Evolutionary conservation across 2,329 filamentous ascomycete species (phyloP).

Genomic region (Cadophora malorum): DNA sequence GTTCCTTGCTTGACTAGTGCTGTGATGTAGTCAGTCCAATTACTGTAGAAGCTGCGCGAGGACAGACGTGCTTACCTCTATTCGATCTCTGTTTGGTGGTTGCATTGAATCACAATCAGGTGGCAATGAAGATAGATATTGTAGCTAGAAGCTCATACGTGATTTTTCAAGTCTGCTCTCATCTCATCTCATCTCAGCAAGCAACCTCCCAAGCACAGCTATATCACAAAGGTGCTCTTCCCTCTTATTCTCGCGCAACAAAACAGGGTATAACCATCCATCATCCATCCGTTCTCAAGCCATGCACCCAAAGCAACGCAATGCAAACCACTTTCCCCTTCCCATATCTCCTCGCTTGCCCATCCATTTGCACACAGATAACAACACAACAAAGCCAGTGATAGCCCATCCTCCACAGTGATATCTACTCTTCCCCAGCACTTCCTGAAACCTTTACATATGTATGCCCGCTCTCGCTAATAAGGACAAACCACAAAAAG

Average conservation of each 20-base stretch:
- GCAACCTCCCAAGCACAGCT: background rate
- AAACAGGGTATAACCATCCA: slow-evolving; percentile 33
- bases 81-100: too few relatives aligned
- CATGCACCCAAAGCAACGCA: slow-evolving; percentile 26
- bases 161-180: slow-evolving; percentile 6
- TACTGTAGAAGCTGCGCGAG: too few relatives aligned
- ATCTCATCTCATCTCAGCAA: background rate
- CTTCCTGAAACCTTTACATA: slow-evolving; percentile 3
- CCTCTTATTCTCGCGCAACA: slow-evolving; percentile 9
- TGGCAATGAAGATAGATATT: background rate
- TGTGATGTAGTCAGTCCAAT: too few relatives aligned
- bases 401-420: slow-evolving; percentile 20
- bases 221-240: slow-evolving; percentile 1
- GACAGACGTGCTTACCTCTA: too few relatives aligned
- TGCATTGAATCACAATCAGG: background rate
- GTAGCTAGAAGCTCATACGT: slow-evolving; percentile 14
- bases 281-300: slow-evolving; percentile 26
- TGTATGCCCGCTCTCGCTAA: slow-evolving; percentile 18
- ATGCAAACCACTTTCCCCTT: slow-evolving; percentile 25
- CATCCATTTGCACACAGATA: slow-evolving; percentile 14
- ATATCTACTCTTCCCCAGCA: slow-evolving; percentile 18
- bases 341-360: background rate
- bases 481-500: slow-evolving; percentile 11
- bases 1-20: too few relatives aligned
- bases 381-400: slow-evolving; percentile 22